Evolutionary conservation across 2,329 filamentous ascomycete genomes (phyloP).

Genomic region (Botrytis medusae): DNA sequence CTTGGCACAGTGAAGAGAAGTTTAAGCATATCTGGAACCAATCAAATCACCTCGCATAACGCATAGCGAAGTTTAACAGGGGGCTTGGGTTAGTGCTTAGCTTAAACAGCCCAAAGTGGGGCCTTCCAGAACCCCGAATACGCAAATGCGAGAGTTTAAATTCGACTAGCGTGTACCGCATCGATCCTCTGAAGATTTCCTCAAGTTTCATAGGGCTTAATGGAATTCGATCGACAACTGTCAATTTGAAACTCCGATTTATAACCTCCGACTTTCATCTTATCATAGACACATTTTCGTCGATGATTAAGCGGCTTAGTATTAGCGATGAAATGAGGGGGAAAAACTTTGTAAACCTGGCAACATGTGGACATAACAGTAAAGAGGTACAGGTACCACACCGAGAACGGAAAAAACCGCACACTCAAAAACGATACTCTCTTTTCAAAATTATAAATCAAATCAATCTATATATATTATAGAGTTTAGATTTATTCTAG

Average conservation of each 20-base stretch:
- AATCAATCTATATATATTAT: too few relatives aligned
- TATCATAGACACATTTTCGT: not conserved
- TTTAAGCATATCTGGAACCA: not conserved
- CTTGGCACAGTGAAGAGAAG: not conserved
- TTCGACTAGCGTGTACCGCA: not conserved
- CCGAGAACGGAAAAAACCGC: too few relatives aligned
- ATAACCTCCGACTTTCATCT: not conserved
- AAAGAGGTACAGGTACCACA: not conserved
- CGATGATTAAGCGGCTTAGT: not conserved
- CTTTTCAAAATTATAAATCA: too few relatives aligned
- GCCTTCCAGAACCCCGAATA: not conserved
- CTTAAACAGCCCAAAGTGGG: not conserved
- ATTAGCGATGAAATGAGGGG: not conserved
- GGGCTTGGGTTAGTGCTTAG: not conserved
- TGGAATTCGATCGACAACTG: not conserved
- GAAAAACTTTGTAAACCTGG: not conserved
- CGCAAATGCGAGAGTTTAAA: conserved; percentile 14
- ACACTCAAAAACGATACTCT: too few relatives aligned
- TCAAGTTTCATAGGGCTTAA: conserved; percentile 1
- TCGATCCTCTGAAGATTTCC: not conserved
- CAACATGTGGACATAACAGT: not conserved
- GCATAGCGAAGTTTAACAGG: not conserved
- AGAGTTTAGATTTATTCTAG: too few relatives aligned
- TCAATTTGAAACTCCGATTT: not conserved
- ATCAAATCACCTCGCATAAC: not conserved